Evolutionary conservation across 192 early-diverging fungal species (phyloP), one percentile per base, ranked within the genome.

Genomic region (Coemansia sp.): DNA sequence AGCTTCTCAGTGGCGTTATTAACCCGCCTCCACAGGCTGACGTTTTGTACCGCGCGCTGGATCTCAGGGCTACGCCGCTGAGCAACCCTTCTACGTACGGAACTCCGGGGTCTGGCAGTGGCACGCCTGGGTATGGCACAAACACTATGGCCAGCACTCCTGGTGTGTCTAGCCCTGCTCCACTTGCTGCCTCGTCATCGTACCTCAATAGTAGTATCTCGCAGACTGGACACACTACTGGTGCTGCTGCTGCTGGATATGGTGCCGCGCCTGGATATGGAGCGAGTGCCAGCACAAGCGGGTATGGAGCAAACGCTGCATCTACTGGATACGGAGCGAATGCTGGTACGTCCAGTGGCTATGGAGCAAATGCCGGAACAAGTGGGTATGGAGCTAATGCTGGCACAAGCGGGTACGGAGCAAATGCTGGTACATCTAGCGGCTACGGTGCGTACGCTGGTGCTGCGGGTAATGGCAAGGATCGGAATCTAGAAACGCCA

Each of bases 21-120:
- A 71, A 89, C 9, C 90, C 92, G 39, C 95, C 95, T 5, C 88
- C 92, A 7, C 84, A 90, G 64, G 95, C 95, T 2, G 94, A 95
- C 57, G 75, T 82, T 27, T 83, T 96, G 15, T 95, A 95, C 71
- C 75, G 92, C 13, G 91, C 92, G 5, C 80, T 96, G 20, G 87
- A 91, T 66, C 33, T 83, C 29, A 71, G 70, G 68, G 77, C 73
- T 29, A 69, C 73, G 2, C 72, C 68, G 31, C 18, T 67, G 22
- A 52, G 33, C 49, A 70, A 57, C 16, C 49, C 73, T 16, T 46
- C 72, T 24, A 41, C 75, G 8, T 31, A 41, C 18, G 43, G 39
- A 27, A 16, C 47, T 39, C 33, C 67, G 60, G 55, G 50, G 29
- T 29, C 68, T 13, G 24, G 34, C 13, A 61, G 63, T n/a, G 68